Percentiles rank a stretch among this genome's conserved stretches.
These are phyloP conservation scores for Pseudonitzschia multistriata DNA, from an alignment of 108 stramenopile species.

Conservation along the genomic window DNA sequence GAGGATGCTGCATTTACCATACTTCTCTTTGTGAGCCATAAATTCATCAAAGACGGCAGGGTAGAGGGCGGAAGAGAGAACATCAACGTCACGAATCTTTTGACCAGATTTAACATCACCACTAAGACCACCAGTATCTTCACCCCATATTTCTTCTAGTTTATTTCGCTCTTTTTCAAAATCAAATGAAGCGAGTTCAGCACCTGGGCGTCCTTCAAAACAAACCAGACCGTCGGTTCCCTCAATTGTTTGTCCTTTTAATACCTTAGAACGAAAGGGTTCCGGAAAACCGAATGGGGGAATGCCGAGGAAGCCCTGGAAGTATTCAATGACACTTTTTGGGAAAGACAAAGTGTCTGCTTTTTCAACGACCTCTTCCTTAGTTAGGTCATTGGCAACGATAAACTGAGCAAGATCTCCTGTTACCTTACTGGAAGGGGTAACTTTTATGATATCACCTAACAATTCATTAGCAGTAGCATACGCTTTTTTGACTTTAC, in stretches of 20 bases:
- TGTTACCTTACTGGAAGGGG: constrained; percentile 93
- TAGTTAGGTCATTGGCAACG: constrained; percentile 89
- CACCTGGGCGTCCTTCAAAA: constrained; percentile 94
- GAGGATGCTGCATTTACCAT: constrained; percentile 74
- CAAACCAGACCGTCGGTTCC: constrained; percentile 72
- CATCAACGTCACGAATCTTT: constrained; percentile 77
- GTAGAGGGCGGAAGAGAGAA: constrained; percentile 92
- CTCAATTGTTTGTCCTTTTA: constrained; percentile 81
- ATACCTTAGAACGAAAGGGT: constrained; percentile 78
- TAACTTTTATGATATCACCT: constrained; percentile 98
- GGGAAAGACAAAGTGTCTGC: constrained; percentile 92
- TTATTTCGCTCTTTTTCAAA: constrained; percentile 60
- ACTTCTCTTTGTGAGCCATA: constrained; percentile 62
- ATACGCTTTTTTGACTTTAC: constrained; percentile 88
- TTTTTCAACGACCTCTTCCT: constrained; percentile 83
- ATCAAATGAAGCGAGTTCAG: constrained; percentile 82
- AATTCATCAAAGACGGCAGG: constrained; percentile 90
- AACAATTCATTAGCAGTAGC: constrained; percentile 90
- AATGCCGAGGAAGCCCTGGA: constrained; percentile 89
- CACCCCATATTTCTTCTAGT: constrained; percentile 79
- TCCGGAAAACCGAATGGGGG: constrained; percentile 97
- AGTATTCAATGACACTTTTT: constrained; percentile 91
- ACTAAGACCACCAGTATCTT: constrained; percentile 14
- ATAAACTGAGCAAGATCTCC: constrained; percentile 98
- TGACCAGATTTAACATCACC: constrained; percentile 13